phyloP scores from a whole-genome alignment of 2,329 filamentous ascomycete genomes.

The Alternaria arborescens region DNA sequence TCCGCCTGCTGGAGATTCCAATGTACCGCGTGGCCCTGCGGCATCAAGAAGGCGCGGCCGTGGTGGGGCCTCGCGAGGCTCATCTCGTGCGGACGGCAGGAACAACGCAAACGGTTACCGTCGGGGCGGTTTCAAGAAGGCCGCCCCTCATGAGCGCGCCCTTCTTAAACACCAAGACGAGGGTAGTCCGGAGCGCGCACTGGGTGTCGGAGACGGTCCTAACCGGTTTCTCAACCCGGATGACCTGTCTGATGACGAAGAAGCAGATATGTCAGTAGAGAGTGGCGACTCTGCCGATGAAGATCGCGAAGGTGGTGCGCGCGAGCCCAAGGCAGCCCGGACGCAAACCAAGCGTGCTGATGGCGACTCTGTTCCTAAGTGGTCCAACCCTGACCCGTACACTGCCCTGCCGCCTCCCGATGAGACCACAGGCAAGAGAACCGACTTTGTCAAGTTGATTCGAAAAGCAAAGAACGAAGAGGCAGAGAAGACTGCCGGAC shows the following conservation, averaged over 20 bases:
- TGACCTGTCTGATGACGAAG: conserved; percentile 52
- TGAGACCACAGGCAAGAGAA: conserved; percentile 74
- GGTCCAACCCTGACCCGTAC: conserved; percentile 97
- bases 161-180: conserved; percentile 55
- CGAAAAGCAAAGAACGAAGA: conserved; percentile 79
- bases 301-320: conserved; percentile 9
- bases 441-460: conserved; percentile 89
- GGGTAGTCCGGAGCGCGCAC: conserved; percentile 55
- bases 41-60: conserved; percentile 27
- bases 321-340: conserved; percentile 38
- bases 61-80: conserved; percentile 28
- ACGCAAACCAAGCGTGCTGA: conserved; percentile 32
- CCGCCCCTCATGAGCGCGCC: conserved; percentile 55
- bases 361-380: conserved; percentile 68
- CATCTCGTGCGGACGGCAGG: conserved; percentile 24
- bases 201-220: conserved; percentile 54
- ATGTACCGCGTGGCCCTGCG: conserved; percentile 25
- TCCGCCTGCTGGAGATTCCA: conserved; percentile 35
- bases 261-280: conserved; percentile 44
- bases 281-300: conserved; percentile 36
- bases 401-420: conserved; percentile 84
- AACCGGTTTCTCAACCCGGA: conserved; percentile 53
- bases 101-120: conserved; percentile 27
- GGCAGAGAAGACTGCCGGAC: conserved; percentile 63
- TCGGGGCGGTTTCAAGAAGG: conserved; percentile 31